Conservation (phyloP, 1,139 yeast species). For the Pichia sp. region DNA sequence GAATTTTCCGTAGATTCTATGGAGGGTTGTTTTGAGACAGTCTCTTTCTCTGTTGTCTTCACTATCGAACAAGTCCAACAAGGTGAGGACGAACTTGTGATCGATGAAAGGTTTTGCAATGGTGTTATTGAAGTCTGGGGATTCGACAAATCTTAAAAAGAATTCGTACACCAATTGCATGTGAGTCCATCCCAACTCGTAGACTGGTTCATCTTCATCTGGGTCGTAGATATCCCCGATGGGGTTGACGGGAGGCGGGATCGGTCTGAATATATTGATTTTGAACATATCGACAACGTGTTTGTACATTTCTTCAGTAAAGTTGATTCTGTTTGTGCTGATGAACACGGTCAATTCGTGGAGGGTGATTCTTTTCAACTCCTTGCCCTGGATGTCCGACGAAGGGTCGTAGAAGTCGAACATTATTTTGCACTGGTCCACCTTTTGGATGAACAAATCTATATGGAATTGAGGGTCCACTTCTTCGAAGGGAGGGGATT, state of each 20-base stretch:
- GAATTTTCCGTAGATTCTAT: slow-evolving; percentile 94
- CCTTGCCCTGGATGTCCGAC: slow-evolving; percentile 88
- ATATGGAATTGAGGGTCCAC: slow-evolving; percentile 85
- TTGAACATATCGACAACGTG: slow-evolving; percentile 91
- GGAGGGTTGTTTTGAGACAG: slow-evolving; percentile 90
- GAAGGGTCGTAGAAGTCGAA: slow-evolving; percentile 96
- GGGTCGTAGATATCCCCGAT: slow-evolving; percentile 96
- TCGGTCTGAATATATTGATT: slow-evolving; percentile 86
- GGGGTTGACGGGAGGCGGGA: slow-evolving; percentile 98
- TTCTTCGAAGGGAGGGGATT: slow-evolving; percentile 86
- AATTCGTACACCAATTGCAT: slow-evolving; percentile 97
- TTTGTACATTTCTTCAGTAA: slow-evolving; percentile 87
- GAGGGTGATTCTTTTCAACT: slow-evolving; percentile 80
- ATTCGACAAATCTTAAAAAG: slow-evolving; percentile 87
- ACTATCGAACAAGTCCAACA: slow-evolving; percentile 88
- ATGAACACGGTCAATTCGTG: slow-evolving; percentile 90
- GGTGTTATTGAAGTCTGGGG: slow-evolving; percentile 93
- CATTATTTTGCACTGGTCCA: slow-evolving; percentile 92
- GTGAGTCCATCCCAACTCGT: slow-evolving; percentile 98
- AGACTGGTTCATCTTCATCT: slow-evolving; percentile 97
- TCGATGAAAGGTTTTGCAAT: slow-evolving; percentile 93
- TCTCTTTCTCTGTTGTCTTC: slow-evolving; percentile 98
- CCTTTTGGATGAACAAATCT: slow-evolving; percentile 78
- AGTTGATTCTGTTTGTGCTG: slow-evolving; percentile 70
- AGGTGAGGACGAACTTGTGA: slow-evolving; percentile 77